These are phyloP conservation scores for Calocybe gambosa DNA, from an alignment of 1,284 basidiomycete species.

Conservation along the genomic window DNA sequence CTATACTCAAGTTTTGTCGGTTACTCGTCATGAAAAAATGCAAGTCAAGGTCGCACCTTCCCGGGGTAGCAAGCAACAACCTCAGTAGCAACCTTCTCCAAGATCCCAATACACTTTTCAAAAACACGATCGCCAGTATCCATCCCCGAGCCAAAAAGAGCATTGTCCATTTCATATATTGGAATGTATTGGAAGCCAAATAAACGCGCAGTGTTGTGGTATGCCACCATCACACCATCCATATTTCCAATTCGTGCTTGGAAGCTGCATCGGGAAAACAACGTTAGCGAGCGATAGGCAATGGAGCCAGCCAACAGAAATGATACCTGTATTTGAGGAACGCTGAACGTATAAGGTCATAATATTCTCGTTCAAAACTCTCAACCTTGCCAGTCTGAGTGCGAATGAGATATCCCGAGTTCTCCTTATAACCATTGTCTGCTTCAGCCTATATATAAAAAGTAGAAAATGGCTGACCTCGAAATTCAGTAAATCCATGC, in stretches of 20 bases:
- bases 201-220: conserved; percentile 86
- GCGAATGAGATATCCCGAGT: conserved; percentile 72
- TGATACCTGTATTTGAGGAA: conserved; percentile 93
- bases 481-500: conserved; percentile 84
- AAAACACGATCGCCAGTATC: conserved; percentile 73
- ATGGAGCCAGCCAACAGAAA: too few relatives aligned
- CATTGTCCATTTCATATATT: conserved; percentile 81
- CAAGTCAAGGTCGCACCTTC: conserved; percentile 39
- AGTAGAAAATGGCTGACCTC: conserved; percentile 38
- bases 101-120: conserved; percentile 63
- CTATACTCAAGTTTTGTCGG: conserved; percentile 22
- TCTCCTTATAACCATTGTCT: conserved; percentile 37
- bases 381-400: conserved; percentile 54
- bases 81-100: conserved; percentile 68
- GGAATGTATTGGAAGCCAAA: conserved; percentile 96
- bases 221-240: conserved; percentile 95
- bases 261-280: conserved; percentile 46
- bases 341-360: conserved; percentile 88
- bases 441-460: not conserved
- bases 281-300: conserved; percentile 1
- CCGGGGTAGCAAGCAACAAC: conserved; percentile 60
- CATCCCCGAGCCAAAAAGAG: conserved; percentile 60
- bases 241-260: conserved; percentile 96
- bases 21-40: not conserved
- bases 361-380: conserved; percentile 88